Percentiles rank a stretch among this genome's conserved stretches.
These are phyloP conservation scores for Inosperma sp. DNA, from an alignment of 768 basidiomycete species.

Conservation along the genomic window DNA sequence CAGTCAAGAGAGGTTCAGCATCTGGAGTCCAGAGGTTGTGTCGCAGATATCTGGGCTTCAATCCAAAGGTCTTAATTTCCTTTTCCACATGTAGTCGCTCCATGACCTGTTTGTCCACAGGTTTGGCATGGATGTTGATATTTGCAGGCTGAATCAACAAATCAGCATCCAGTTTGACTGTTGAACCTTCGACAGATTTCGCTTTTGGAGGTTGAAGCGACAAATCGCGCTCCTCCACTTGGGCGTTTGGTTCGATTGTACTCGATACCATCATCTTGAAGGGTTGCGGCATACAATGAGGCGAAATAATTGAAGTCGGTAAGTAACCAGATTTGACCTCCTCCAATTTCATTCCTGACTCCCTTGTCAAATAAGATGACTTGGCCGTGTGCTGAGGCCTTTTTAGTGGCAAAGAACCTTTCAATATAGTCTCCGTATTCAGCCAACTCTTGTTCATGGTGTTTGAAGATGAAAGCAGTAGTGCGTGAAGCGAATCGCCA, in stretches of 20 bases:
- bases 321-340: too few relatives aligned
- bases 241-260: background rate
- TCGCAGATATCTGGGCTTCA: background rate
- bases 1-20: background rate
- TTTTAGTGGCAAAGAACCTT: too few relatives aligned
- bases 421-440: too few relatives aligned
- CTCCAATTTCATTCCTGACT: too few relatives aligned
- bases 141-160: background rate
- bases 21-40: background rate
- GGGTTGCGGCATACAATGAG: too few relatives aligned
- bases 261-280: background rate
- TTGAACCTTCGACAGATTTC: constrained; percentile 1
- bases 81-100: background rate
- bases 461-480: too few relatives aligned
- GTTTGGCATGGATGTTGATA: background rate
- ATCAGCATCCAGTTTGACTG: background rate
- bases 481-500: too few relatives aligned
- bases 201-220: background rate
- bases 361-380: too few relatives aligned
- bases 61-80: constrained; percentile 6
- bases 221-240: background rate
- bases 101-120: too few relatives aligned
- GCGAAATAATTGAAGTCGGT: too few relatives aligned
- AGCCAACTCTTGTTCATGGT: too few relatives aligned
- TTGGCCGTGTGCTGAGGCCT: too few relatives aligned